phyloP scores from a whole-genome alignment of 2,329 filamentous ascomycete species.

The Aspergillus costaricaensis region DNA sequence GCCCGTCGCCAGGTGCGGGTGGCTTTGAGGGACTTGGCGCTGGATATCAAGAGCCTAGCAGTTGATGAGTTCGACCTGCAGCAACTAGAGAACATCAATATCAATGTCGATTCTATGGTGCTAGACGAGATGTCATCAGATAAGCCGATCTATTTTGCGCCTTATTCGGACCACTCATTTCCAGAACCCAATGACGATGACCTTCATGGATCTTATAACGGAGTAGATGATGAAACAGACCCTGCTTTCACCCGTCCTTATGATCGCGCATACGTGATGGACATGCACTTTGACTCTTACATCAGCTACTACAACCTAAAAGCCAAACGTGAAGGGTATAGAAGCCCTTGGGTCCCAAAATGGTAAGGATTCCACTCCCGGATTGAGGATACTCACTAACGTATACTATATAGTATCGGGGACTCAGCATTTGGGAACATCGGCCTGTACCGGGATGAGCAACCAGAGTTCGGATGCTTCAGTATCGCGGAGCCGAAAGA shows the following conservation, averaged over 20 bases:
- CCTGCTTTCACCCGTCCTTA: not conserved
- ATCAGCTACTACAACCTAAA: not conserved
- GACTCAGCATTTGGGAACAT: conserved; percentile 11
- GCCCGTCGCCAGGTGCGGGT: not conserved
- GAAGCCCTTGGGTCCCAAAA: conserved; percentile 7
- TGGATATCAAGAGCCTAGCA: not conserved
- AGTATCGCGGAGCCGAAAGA: conserved; percentile 13
- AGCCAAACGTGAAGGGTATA: not conserved
- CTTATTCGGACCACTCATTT: conserved; percentile 5
- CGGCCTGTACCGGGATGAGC: conserved; percentile 14
- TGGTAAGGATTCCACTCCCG: conserved; percentile 9
- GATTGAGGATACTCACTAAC: not conserved
- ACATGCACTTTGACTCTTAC: conserved; percentile 9
- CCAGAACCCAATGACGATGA: conserved; percentile 6
- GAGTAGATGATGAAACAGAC: conserved; percentile 7
- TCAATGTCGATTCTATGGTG: not conserved
- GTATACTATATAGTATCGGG: conserved; percentile 12
- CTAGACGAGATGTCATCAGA: not conserved
- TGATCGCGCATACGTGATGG: conserved; percentile 8
- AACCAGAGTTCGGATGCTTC: conserved; percentile 16
- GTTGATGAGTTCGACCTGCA: conserved; percentile 9
- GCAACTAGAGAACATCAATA: conserved; percentile 6
- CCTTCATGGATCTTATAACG: conserved; percentile 2
- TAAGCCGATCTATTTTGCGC: conserved; percentile 9
- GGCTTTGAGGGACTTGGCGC: not conserved